A percentile compares a stretch with the other conserved stretches of the same genome.
Conservation (phyloP, 768 basidiomycete genomes). For the Filobasidium wieringae region DNA sequence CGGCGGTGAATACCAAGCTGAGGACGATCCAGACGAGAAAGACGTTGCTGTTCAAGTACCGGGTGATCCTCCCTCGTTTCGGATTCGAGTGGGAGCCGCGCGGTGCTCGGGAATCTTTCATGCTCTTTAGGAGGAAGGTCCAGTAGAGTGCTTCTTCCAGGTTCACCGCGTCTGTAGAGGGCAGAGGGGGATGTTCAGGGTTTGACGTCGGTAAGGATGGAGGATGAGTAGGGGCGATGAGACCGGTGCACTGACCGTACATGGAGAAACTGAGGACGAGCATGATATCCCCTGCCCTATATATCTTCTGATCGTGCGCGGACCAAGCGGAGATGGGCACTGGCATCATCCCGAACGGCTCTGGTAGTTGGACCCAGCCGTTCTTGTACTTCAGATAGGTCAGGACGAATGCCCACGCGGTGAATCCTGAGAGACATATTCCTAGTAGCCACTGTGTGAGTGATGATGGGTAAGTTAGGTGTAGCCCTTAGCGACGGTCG, state of each 20-base stretch:
- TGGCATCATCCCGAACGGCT: not conserved
- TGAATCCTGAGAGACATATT: not conserved
- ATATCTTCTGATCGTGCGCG: too few relatives aligned
- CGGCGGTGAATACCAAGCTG: not conserved
- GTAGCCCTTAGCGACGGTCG: too few relatives aligned
- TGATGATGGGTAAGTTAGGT: too few relatives aligned
- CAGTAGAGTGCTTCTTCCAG: not conserved
- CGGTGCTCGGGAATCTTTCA: not conserved
- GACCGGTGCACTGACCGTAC: too few relatives aligned
- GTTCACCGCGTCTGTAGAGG: not conserved
- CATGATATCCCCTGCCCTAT: too few relatives aligned
- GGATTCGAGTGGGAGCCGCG: too few relatives aligned
- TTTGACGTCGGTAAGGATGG: too few relatives aligned
- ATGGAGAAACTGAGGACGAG: too few relatives aligned
- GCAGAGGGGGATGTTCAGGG: too few relatives aligned
- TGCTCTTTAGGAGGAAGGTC: not conserved
- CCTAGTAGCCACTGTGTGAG: not conserved
- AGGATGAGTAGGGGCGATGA: too few relatives aligned
- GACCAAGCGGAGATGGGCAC: not conserved
- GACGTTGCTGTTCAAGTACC: not conserved
- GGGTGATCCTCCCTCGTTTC: too few relatives aligned
- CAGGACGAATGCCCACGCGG: not conserved
- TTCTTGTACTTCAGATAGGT: not conserved
- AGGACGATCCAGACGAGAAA: not conserved
- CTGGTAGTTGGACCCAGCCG: not conserved